Evolutionary conservation across 2,329 filamentous ascomycete species (phyloP).

Genomic region (Exophiala phaeomuriformis): DNA sequence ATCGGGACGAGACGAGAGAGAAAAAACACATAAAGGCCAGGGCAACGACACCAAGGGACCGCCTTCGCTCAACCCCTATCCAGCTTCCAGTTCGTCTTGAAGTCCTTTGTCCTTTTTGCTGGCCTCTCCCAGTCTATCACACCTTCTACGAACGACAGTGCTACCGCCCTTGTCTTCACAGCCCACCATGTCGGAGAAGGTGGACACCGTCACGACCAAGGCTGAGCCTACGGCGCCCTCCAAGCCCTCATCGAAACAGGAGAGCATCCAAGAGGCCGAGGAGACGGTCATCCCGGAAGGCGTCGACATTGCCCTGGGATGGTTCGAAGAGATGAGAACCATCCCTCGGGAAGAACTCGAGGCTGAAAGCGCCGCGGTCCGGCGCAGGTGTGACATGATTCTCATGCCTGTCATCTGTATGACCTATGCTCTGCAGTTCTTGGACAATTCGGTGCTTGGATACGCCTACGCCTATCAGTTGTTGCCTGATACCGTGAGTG

Average conservation of each 20-base stretch:
- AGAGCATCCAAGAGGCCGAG: not conserved
- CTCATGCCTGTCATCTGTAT: conserved; percentile 18
- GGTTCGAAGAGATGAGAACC: conserved; percentile 8
- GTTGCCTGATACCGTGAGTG: conserved; percentile 28
- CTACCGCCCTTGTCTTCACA: not conserved
- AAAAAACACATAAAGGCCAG: not conserved
- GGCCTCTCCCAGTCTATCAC: not conserved
- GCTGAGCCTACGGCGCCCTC: not conserved
- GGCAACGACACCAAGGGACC: not conserved
- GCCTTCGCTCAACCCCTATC: not conserved
- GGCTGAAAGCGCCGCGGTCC: conserved; percentile 3
- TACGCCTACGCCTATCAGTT: conserved; percentile 36
- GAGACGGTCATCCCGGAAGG: not conserved
- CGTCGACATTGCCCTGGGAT: conserved; percentile 2
- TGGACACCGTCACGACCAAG: not conserved
- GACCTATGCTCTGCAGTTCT: conserved; percentile 44
- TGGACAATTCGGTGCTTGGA: conserved; percentile 39
- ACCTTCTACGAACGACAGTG: too few species aligned
- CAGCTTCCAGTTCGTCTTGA: not conserved
- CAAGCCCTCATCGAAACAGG: not conserved
- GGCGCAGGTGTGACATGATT: conserved; percentile 3
- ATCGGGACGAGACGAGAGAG: not conserved
- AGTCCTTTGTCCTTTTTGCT: not conserved
- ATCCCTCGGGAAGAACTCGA: conserved; percentile 3
- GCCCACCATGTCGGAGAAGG: not conserved